Evolutionary conservation across 2,329 filamentous ascomycete species (phyloP), one percentile per base, ranked within the genome.

Genomic region (Ascochyta rabiei): DNA sequence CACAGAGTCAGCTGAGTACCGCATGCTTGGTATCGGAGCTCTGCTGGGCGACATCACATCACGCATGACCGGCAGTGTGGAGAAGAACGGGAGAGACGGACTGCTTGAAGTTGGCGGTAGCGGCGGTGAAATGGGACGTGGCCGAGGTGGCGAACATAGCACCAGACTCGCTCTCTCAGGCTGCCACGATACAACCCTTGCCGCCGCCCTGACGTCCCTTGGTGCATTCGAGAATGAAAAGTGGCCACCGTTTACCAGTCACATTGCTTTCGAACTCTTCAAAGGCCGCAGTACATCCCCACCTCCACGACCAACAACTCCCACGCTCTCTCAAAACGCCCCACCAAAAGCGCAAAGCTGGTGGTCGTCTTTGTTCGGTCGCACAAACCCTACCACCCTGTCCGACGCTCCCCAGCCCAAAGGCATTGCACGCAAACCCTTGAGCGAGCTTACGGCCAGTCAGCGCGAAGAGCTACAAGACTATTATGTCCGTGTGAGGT

Each of bases 241-340:
- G 31, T 99, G 95, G 95, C 95, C 95, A 0, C 93, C 92, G 0
- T 99, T 93, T 70, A 97, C 93, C 0, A 93, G 90, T 64, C 92
- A 96, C 67, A 83, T 99, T 61, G 93, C 95, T 28, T 81, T 99
- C 49, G 95, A 99, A 76, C 82, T 98, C 58, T 97, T 98, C 80
- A 86, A 84, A 35, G 82, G 84, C 62, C 77, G 35, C 66, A 73
- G 39, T 6, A 21, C 38, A 15, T 26, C 52, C 2, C 13, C 49
- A 33, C 10, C 64, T 44, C 23, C 45, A 0, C 37, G 37, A 24
- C 15, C 46, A 16, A 46, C 49, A 18, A 54, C 28, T 21, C 38
- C 50, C 2, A 41, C 38, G 9, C 12, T 56, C 6, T 56, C 48
- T 12, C 58, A 58, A 13, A 26, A 38, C 12, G 33, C 57, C n/a